These are phyloP conservation scores for Barbarea vulgaris DNA, from an alignment of 345 rosid genomes.

Conservation along the genomic window DNA sequence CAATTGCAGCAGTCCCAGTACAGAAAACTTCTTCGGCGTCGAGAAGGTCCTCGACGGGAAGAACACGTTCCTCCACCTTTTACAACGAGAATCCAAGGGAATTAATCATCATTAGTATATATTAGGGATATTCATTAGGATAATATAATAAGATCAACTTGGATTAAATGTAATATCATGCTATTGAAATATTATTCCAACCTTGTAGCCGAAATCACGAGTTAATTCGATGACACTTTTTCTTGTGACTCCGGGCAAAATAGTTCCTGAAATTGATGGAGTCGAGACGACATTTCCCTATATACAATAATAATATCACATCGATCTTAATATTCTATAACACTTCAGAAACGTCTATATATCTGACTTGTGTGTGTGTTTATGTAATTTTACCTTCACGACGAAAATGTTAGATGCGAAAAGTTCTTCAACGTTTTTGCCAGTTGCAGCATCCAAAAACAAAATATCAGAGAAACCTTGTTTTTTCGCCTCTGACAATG, in stretches of 20 bases:
- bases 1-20: conserved; percentile 78
- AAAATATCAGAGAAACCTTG: conserved; percentile 67
- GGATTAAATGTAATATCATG: not conserved
- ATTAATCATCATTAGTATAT: too few relatives aligned
- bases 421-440: conserved; percentile 67
- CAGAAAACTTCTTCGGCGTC: conserved; percentile 83
- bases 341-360: not conserved
- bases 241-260: conserved; percentile 83
- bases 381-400: conserved; percentile 49
- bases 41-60: conserved; percentile 48
- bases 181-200: conserved; percentile 24
- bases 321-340: not conserved
- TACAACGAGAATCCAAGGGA: not conserved
- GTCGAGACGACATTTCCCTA: conserved; percentile 74
- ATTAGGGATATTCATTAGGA: not conserved
- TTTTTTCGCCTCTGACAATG: conserved; percentile 55
- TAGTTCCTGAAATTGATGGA: conserved; percentile 78
- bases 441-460: conserved; percentile 59
- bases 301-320: conserved; percentile 5
- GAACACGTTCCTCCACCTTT: conserved; percentile 40
- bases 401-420: conserved; percentile 61
- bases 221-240: conserved; percentile 82
- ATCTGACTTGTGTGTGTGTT: not conserved
- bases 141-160: not conserved
- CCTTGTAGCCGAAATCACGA: conserved; percentile 73